Percentiles rank a stretch among this genome's conserved stretches.
Conservation (phyloP, 1,139 yeast genomes). For the Sugiyamaella sp. region DNA sequence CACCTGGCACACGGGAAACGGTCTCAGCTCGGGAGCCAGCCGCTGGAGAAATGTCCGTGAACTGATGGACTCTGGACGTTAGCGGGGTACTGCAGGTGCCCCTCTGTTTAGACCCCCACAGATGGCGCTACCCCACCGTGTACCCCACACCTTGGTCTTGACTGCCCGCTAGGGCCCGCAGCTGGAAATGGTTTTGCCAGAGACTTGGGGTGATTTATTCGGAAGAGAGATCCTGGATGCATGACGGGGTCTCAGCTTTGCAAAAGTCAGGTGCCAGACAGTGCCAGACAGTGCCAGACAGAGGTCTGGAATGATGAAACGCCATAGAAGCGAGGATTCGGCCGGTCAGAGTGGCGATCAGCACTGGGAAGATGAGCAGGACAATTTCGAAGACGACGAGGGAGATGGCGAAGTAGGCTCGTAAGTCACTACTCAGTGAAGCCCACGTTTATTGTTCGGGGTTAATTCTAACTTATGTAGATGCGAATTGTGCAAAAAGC, state of each 20-base stretch:
- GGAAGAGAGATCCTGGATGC: background rate
- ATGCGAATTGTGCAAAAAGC: constrained; percentile 30
- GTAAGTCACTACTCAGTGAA: no score
- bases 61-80: no score
- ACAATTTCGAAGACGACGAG: constrained; percentile 2
- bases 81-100: background rate
- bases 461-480: constrained; percentile 15
- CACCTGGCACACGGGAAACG: background rate
- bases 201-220: background rate
- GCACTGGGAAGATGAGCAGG: constrained; percentile 9
- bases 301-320: background rate
- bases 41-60: no score
- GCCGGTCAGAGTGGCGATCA: constrained; percentile 10
- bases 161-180: background rate
- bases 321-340: constrained; percentile 8
- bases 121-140: background rate
- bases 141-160: background rate
- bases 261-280: background rate
- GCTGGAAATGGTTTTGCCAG: background rate
- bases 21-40: background rate
- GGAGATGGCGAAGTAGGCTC: constrained; percentile 8
- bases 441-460: background rate
- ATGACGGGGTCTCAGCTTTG: background rate
- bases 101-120: background rate
- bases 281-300: background rate